Evolutionary conservation across 371 early-diverging fungal genomes (phyloP), one percentile per base, ranked within the genome.

Genomic region (Rhizopus arrhizus): DNA sequence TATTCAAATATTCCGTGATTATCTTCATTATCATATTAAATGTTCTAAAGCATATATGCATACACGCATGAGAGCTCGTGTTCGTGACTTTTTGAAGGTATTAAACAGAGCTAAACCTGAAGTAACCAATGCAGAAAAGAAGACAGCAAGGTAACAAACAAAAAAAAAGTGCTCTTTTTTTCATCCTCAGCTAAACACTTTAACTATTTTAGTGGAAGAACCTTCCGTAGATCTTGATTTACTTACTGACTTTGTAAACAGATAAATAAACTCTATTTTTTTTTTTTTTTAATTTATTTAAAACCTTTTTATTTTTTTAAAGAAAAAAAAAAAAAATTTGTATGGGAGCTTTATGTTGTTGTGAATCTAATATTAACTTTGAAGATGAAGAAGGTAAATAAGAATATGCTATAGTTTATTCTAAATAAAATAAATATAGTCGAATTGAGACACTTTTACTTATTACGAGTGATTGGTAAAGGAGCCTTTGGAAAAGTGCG

Each of bases 31-130:
- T 73, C 99, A 98, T 70, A 97, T 98, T 80, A 98, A 98, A 81
- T 95, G 95, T 62, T 92, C 94, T 56, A 98, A 98, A 84, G 95
- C 98, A 3, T 97, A 96, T 70, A 94, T 98, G 95, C 98, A 98
- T 80, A 95, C 96, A 12, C 89, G 99, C 52, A 95, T 97, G 97
- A 82, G 99, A 59, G 88, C 92, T 50, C 90, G 96, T 33, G 99
- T 98, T 51, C 88, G 90, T 65, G 92, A 92, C 59, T 96, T 96
- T 84, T 79, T 98, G 71, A 97, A 97, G 88, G 95, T 98, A 5
- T 85, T 98, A 59, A 97, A 97, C 84, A 86, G 99, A 59, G 97
- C 99, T 61, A 96, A 95, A 76, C 97, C 96, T 38, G 97, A 97
- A 60, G 74, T 80, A 28, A 76, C 79, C 9, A 83, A 80, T 41